A percentile compares a stretch with the other conserved stretches of the same genome.
Conservation (phyloP, 2,329 filamentous ascomycete species). For the Aureobasidium sp. region DNA sequence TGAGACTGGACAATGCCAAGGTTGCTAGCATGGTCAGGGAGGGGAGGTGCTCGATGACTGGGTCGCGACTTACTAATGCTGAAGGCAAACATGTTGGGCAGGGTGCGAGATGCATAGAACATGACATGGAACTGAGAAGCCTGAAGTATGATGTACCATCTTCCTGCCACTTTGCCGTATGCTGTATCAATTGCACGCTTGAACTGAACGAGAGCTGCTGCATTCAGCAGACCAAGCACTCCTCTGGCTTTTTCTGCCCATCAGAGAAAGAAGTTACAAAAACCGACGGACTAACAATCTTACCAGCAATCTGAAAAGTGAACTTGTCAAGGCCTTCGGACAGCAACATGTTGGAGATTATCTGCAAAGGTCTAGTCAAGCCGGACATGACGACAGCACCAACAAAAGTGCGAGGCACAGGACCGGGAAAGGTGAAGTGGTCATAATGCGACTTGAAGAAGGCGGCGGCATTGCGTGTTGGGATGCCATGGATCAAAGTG, state of each 20-base stretch:
- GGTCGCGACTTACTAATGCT: constrained; percentile 55
- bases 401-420: constrained; percentile 83
- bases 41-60: not conserved
- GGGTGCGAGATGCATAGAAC: constrained; percentile 82
- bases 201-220: constrained; percentile 58
- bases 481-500: constrained; percentile 68
- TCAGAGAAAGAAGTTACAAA: not conserved
- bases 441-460: constrained; percentile 58
- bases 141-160: constrained; percentile 75
- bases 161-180: constrained; percentile 59
- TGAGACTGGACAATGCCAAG: constrained; percentile 47
- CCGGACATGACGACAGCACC: constrained; percentile 70
- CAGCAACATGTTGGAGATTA: not conserved
- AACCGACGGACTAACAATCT: constrained; percentile 4
- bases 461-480: constrained; percentile 17
- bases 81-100: constrained; percentile 97
- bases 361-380: constrained; percentile 55
- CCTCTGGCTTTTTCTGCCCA: constrained; percentile 48
- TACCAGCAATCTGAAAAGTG: constrained; percentile 51
- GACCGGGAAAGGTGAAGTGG: constrained; percentile 82
- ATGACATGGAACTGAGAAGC: constrained; percentile 83
- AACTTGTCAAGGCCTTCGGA: constrained; percentile 18
- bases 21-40: constrained; percentile 44
- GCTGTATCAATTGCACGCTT: constrained; percentile 52
- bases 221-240: constrained; percentile 71